Evolutionary conservation across 352 stramenopile genomes (phyloP).

Genomic region (Phytophthora idaei): DNA sequence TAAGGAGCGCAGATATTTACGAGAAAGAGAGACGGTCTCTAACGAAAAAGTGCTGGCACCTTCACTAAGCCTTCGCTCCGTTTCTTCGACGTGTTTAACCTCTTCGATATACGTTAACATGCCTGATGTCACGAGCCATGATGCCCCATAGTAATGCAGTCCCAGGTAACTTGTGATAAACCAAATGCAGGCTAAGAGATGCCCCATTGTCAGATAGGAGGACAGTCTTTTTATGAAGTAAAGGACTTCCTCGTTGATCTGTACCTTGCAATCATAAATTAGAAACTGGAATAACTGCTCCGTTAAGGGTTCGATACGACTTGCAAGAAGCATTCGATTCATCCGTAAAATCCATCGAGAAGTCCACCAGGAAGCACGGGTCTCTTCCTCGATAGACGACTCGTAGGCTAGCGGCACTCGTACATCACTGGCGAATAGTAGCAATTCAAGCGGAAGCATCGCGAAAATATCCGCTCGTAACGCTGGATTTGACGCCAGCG

Average conservation of each 20-base stretch:
- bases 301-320: slow-evolving; percentile 42
- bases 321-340: slow-evolving; percentile 55
- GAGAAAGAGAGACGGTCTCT: slow-evolving; percentile 37
- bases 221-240: slow-evolving; percentile 54
- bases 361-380: slow-evolving; percentile 37
- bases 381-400: no score
- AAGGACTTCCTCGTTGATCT: slow-evolving; percentile 45
- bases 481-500: slow-evolving; percentile 27
- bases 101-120: slow-evolving; percentile 46
- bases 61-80: slow-evolving; percentile 23
- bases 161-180: slow-evolving; percentile 50
- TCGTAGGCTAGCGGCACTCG: background rate
- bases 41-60: background rate
- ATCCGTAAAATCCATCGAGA: slow-evolving; percentile 53
- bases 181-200: slow-evolving; percentile 70
- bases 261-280: slow-evolving; percentile 61
- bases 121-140: slow-evolving; percentile 46
- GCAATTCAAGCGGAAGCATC: slow-evolving; percentile 51
- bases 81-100: slow-evolving; percentile 7
- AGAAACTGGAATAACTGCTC: slow-evolving; percentile 66
- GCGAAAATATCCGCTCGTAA: slow-evolving; percentile 26
- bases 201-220: slow-evolving; percentile 63
- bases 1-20: slow-evolving; percentile 72
- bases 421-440: slow-evolving; percentile 33
- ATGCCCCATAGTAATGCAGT: slow-evolving; percentile 13